A percentile compares a stretch with the other conserved stretches of the same genome.
Evolutionary conservation across 768 basidiomycete genomes (phyloP).

Genomic region (Leucosporidium creatinivorum): DNA sequence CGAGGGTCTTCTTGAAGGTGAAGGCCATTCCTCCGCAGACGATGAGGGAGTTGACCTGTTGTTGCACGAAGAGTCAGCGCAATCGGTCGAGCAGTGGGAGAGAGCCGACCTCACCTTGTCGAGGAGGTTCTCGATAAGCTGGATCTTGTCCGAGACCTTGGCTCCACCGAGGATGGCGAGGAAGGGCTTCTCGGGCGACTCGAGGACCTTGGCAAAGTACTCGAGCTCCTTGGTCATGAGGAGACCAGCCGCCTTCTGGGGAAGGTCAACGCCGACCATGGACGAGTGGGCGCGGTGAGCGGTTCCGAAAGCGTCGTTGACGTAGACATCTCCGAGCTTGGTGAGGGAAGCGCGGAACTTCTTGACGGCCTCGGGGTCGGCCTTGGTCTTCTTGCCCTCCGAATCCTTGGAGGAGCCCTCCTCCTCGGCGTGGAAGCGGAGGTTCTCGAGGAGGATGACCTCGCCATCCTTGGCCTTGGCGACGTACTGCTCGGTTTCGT

Average conservation of each 20-base stretch:
- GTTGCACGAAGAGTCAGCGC: slow-evolving; percentile 10
- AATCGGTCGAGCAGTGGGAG: background rate
- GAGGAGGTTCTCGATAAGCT: slow-evolving; percentile 96
- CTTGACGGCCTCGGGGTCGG: slow-evolving; percentile 68
- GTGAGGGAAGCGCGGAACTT: slow-evolving; percentile 84
- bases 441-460: slow-evolving; percentile 90
- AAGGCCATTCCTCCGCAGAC: slow-evolving; percentile 98
- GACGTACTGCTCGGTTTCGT: slow-evolving; percentile 72
- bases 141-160: slow-evolving; percentile 98
- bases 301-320: slow-evolving; percentile 98
- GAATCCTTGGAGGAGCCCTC: slow-evolving; percentile 90
- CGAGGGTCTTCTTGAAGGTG: slow-evolving; percentile 93
- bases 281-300: slow-evolving; percentile 97
- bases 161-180: slow-evolving; percentile 96
- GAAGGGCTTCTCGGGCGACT: slow-evolving; percentile 90
- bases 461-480: slow-evolving; percentile 51
- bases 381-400: slow-evolving; percentile 91
- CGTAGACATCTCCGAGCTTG: slow-evolving; percentile 83
- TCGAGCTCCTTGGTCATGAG: slow-evolving; percentile 98
- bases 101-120: slow-evolving; percentile 65
- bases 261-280: slow-evolving; percentile 93
- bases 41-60: slow-evolving; percentile 84
- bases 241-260: slow-evolving; percentile 88
- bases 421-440: slow-evolving; percentile 97
- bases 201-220: slow-evolving; percentile 95